A percentile compares a stretch with the other conserved stretches of the same genome.
phyloP scores from a whole-genome alignment of 2,329 filamentous ascomycete genomes.

The Cercospora brassicicola region DNA sequence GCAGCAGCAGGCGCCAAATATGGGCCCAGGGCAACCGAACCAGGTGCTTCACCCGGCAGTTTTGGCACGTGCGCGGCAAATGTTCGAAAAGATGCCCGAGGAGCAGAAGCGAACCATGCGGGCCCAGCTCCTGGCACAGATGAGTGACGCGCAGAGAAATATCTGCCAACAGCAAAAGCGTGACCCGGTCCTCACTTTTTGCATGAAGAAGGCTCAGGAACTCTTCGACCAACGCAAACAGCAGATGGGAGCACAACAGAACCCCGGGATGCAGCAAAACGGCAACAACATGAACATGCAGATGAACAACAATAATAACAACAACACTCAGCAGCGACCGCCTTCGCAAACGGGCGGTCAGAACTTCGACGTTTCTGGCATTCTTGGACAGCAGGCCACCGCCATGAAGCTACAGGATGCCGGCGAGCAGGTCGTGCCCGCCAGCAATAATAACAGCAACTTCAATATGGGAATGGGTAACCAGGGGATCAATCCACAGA shows the following conservation, averaged over 20 bases:
- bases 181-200: slow-evolving; percentile 31
- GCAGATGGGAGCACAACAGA: slow-evolving; percentile 18
- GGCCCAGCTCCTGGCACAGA: slow-evolving; percentile 23
- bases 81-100: slow-evolving; percentile 31
- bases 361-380: slow-evolving; percentile 53
- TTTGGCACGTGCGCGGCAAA: slow-evolving; percentile 21
- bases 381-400: slow-evolving; percentile 62
- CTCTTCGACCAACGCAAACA: slow-evolving; percentile 13
- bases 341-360: slow-evolving; percentile 39
- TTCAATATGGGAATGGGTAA: slow-evolving; percentile 37
- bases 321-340: slow-evolving; percentile 36
- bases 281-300: slow-evolving; percentile 31
- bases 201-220: slow-evolving; percentile 24
- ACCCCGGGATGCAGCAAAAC: slow-evolving; percentile 18
- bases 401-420: slow-evolving; percentile 62
- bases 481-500: slow-evolving; percentile 39
- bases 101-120: slow-evolving; percentile 29
- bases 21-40: slow-evolving; percentile 19
- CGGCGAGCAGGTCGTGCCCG: slow-evolving; percentile 64
- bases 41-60: slow-evolving; percentile 18
- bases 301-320: slow-evolving; percentile 36
- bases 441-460: slow-evolving; percentile 54
- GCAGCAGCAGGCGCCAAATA: slow-evolving; percentile 22
- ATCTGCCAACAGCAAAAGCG: slow-evolving; percentile 15
- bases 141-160: slow-evolving; percentile 28